Base-by-base conservation (phyloP, 192 early-diverging fungal species). In the Phycomyces blakesleeanus region DNA sequence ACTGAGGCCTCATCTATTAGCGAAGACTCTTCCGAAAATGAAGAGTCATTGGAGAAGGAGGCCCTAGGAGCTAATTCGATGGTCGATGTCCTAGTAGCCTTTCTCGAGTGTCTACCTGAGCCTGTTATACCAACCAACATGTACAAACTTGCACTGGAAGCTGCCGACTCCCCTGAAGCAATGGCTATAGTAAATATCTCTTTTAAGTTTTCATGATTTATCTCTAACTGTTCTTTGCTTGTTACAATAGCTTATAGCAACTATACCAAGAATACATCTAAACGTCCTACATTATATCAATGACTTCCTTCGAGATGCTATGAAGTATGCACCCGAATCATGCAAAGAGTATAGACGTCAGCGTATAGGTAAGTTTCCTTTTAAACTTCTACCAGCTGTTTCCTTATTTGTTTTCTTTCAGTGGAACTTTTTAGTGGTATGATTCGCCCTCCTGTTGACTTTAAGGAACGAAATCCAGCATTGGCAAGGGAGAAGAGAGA, bases 281-380 rank as follows among this genome's bases (percentile, higher is more conserved):
- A 89, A 91, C 58, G 87, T 88, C 1, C 86, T 96, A 42, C 78
- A 89, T 24, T 96, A 94, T 63, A 58, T 96, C 39, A 79, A 85
- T n/a, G 82, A 82, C 21, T 94, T 96, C 60, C 67, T 96, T 56
- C 66, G 81, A 12, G 91, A 93, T 57, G 77, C 77, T 57, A 82
- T 88, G 27, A 41, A 59, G 10, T 39, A 49, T 55, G 52, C 63
- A 20, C 67, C 73, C 0, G 49, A 21, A 11, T 16, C 20, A 7
- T 59, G 40, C 21, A 49, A 61, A 49, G 58, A 74, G 39, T n/a
- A 77, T 64, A 63, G 76, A 50, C 42, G 74, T 60, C 41, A 40
- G 38, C 21, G 59, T 61, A 52, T 87, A 2, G 75, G 85, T 87
- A 72, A 73, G 71, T 67, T 34, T 24, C 1, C 12, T 22, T 47